A percentile compares a stretch with the other conserved stretches of the same genome.
These are phyloP conservation scores for Casuarina cunninghamiana DNA, from an alignment of 306 rosid genomes.

Conservation along the genomic window DNA sequence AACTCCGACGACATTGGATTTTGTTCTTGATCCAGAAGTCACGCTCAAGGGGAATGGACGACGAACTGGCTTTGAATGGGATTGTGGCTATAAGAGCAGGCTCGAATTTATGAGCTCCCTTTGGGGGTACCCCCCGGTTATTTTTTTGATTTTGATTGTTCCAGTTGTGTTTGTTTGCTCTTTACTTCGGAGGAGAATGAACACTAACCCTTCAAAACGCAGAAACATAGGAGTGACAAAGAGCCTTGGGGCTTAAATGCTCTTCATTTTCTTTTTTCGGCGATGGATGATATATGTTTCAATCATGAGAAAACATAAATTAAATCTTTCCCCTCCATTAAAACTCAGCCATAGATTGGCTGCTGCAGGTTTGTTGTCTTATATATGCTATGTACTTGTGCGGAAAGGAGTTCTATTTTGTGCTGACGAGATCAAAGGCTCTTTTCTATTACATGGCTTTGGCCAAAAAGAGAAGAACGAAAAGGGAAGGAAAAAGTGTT, in stretches of 20 bases:
- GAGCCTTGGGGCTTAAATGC: constrained; percentile 37
- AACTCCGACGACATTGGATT: constrained; percentile 68
- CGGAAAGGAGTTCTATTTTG: no score
- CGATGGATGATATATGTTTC: constrained; percentile 32
- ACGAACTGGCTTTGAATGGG: constrained; percentile 51
- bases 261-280: constrained; percentile 8
- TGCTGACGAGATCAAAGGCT: no score
- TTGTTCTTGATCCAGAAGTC: constrained; percentile 74
- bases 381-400: background rate
- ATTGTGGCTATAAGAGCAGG: constrained; percentile 40
- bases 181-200: constrained; percentile 54
- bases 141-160: constrained; percentile 48
- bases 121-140: constrained; percentile 52
- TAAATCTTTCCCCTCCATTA: background rate
- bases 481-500: no score
- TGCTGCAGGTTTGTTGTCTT: background rate
- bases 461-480: no score
- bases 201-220: constrained; percentile 43
- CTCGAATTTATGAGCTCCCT: constrained; percentile 41
- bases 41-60: constrained; percentile 36
- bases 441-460: no score
- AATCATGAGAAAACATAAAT: constrained; percentile 4
- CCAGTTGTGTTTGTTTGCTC: constrained; percentile 58
- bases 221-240: constrained; percentile 46
- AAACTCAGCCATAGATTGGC: background rate